Base-by-base conservation (phyloP, 1,284 basidiomycete species). In the Tilletia indica region DNA sequence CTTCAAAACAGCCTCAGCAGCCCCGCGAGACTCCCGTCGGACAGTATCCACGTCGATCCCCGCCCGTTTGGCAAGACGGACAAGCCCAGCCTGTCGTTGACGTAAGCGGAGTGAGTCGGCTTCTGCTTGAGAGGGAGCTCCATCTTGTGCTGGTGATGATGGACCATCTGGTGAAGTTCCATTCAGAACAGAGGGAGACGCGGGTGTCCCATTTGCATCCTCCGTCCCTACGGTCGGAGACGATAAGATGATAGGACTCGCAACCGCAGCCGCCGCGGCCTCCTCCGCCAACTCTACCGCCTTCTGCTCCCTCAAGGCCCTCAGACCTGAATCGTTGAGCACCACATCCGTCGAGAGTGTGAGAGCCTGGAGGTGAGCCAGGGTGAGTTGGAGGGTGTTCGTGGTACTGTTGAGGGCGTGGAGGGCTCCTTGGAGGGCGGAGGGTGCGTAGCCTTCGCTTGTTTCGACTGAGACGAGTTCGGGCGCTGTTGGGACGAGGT, bases 261-360 rank as follows among this genome's bases (percentile, higher is more conserved):
- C 42, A 1, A 9, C 14, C 1, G 42, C 42, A 45, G 42, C 42
- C 6, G 42, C 42, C 42, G 6, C 42, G 6, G 34, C 21, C n/a
- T 34, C 38, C 6, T 39, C 36, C 61, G 25, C 25, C 25, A 31
- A 31, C 25, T 64, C 36, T 9, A 39, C 61, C 61, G 61, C 61
- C 61, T 64, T 64, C 6, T 34, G 36, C 61, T 64, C 61, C 9
- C 61, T 5, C 12, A 64, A 21, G 14, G 61, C 61, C 12, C 70
- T 39, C 6, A 71, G 34, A 14, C 64, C 63, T 1, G 21, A 21
- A 58, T 71, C 70, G 19, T 25, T 47, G 67, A 47, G 36, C 16
- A 71, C 34, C 67, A 71, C 68, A 34, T 71, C 66, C 25, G n/a
- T 51, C n/a, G 61, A 67, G 31, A 71, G 47, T 19, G 51, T 64